phyloP scores from a whole-genome alignment of 352 stramenopile species.

The Phytopythium mirpurense region DNA sequence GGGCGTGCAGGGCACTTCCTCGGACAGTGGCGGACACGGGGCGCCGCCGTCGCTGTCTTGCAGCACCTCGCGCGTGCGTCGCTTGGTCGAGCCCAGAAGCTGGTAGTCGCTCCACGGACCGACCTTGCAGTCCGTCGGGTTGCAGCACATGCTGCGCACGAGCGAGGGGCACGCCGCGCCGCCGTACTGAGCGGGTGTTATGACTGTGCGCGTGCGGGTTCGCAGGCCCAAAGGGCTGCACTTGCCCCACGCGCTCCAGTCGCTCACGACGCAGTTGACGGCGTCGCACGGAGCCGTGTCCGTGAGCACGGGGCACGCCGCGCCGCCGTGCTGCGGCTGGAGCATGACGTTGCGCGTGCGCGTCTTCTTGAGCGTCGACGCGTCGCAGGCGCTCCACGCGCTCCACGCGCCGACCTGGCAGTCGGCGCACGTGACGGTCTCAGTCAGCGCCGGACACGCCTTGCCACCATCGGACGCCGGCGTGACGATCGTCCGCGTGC shows the following conservation, averaged over 20 bases:
- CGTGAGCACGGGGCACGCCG: constrained; percentile 31
- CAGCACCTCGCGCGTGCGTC: constrained; percentile 31
- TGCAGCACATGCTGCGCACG: constrained; percentile 52
- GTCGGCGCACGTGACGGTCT: constrained; percentile 36
- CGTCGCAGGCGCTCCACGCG: constrained; percentile 28
- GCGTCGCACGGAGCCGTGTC: constrained; percentile 40
- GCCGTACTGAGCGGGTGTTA: constrained; percentile 34
- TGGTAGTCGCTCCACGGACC: constrained; percentile 40
- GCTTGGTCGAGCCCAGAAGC: constrained; percentile 35
- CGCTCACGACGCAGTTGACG: constrained; percentile 39
- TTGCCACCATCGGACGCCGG: constrained; percentile 27
- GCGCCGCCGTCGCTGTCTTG: constrained; percentile 34
- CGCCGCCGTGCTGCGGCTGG: constrained; percentile 36
- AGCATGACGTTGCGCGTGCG: constrained; percentile 40
- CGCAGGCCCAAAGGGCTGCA: constrained; percentile 30
- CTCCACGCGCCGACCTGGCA: constrained; percentile 54
- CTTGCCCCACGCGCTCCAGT: constrained; percentile 39
- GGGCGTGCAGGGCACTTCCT: constrained; percentile 29
- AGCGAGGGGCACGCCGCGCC: constrained; percentile 36
- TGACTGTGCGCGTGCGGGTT: constrained; percentile 39
- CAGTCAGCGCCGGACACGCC: constrained; percentile 17
- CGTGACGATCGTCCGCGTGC: constrained; percentile 19
- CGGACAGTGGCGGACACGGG: constrained; percentile 31
- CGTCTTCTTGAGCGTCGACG: constrained; percentile 26
- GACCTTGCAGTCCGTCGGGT: constrained; percentile 55